Evolutionary conservation across 805 yeast genomes (phyloP), one percentile per base, ranked within the genome.

Genomic region (Suhomyces sp.): DNA sequence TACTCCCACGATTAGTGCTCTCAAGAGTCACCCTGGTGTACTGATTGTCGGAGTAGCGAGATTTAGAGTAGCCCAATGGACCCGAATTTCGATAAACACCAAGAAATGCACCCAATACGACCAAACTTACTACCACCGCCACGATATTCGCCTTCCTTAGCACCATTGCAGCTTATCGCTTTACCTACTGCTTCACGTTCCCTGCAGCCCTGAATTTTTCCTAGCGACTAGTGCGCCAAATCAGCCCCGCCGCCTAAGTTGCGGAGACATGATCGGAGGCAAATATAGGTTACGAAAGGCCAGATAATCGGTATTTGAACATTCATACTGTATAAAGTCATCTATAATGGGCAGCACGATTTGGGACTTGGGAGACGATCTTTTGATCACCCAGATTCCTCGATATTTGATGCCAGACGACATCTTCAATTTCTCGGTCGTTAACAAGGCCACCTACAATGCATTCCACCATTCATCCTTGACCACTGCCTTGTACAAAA

Each of bases 361-460:
- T 5, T 39, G 49, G 3, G 74, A 71, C 53, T 57, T 76, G 27
- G 72, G 70, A 3, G 74, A 69, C n/a, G 83, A 79, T 52, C 60
- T 79, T 13, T 58, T 78, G 13, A 68, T 68, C 4, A 59, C 66
- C 6, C 64, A 70, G 24, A 57, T 79, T 39, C 66, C 75, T 17
- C 59, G 59, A 4, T 63, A 57, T 49, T 53, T 79, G 22, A 60
- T 68, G 0, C 65, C 72, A 1, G 57, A 61, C 5, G 84, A 80
- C 45, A 74, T 82, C 15, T 60, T 61, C 17, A 53, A 72, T 4
- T 61, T 82, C 15, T 67, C 77, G 43, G 45, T 35, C 40, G 43
- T 47, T 31, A 56, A 50, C 47, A 52, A 51, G 43, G 55, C 65
- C 25, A 71, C 79, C 1, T 74, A 75, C 54, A 68, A 69, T 44